Percentiles rank a stretch among this genome's conserved stretches.
Evolutionary conservation across 805 yeast genomes (phyloP).

Genomic region (Cyberlindnera misumaiensis): DNA sequence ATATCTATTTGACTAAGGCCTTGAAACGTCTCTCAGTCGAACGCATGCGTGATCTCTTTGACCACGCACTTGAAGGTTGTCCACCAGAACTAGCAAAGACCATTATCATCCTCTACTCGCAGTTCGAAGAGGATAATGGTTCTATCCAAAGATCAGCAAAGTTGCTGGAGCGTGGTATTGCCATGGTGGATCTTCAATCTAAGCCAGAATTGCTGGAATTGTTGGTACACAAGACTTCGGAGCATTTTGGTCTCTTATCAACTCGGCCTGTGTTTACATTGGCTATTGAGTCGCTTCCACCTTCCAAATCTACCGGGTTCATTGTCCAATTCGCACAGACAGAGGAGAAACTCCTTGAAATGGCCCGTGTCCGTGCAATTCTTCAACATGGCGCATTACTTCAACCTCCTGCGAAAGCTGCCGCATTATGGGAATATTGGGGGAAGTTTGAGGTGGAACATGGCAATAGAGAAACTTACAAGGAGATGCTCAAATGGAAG

Average conservation of each 20-base stretch:
- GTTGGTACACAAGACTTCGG: constrained; percentile 34
- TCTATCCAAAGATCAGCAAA: constrained; percentile 42
- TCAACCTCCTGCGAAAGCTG: constrained; percentile 28
- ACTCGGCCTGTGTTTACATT: constrained; percentile 44
- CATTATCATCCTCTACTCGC: constrained; percentile 48
- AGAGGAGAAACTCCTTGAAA: constrained; percentile 49
- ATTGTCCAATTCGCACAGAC: constrained; percentile 47
- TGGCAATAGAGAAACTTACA: constrained; percentile 69
- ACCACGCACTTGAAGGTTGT: constrained; percentile 49
- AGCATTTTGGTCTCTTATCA: constrained; percentile 33
- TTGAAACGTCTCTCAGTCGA: constrained; percentile 37
- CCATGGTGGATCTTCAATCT: constrained; percentile 22
- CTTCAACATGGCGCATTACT: constrained; percentile 46
- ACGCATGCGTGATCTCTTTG: constrained; percentile 67
- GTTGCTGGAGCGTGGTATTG: constrained; percentile 38
- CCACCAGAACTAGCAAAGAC: constrained; percentile 42
- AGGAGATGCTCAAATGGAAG: constrained; percentile 62
- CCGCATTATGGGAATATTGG: constrained; percentile 60
- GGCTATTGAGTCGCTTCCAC: constrained; percentile 44
- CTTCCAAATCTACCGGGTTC: constrained; percentile 34
- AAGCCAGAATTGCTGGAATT: constrained; percentile 38
- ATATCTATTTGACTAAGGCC: constrained; percentile 51
- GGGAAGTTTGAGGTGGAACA: constrained; percentile 61
- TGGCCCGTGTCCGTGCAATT: constrained; percentile 56
- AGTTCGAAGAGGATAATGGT: constrained; percentile 55